These are phyloP conservation scores for Fomitopsis pulvina DNA, from an alignment of 768 basidiomycete species.

Conservation along the genomic window DNA sequence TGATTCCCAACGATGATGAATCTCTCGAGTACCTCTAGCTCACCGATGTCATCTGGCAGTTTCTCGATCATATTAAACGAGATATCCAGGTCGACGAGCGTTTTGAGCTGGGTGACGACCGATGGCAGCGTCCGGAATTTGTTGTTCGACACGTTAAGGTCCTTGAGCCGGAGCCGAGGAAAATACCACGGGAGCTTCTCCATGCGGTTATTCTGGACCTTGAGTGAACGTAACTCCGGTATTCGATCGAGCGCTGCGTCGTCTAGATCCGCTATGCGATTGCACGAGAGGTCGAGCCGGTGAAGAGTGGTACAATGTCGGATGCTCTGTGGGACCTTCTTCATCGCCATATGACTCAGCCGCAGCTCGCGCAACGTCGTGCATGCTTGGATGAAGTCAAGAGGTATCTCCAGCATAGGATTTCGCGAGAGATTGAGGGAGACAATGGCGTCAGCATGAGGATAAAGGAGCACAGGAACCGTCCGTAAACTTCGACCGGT, in stretches of 20 bases:
- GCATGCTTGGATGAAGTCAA: slow-evolving; percentile 93
- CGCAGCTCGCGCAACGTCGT: slow-evolving; percentile 77
- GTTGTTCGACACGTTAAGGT: slow-evolving; percentile 94
- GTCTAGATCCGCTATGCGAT: slow-evolving; percentile 84
- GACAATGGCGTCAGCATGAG: slow-evolving; percentile 76
- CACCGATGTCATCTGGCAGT: slow-evolving; percentile 75
- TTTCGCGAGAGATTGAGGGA: slow-evolving; percentile 88
- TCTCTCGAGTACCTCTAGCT: slow-evolving; percentile 58
- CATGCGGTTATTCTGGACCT: slow-evolving; percentile 87
- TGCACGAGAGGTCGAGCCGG: slow-evolving; percentile 84
- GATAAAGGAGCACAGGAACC: slow-evolving; percentile 82
- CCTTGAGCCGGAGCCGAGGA: slow-evolving; percentile 64
- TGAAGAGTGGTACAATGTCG: slow-evolving; percentile 67
- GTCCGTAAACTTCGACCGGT: slow-evolving; percentile 75
- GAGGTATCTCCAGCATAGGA: slow-evolving; percentile 92
- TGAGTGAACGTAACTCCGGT: slow-evolving; percentile 57
- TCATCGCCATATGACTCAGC: slow-evolving; percentile 89
- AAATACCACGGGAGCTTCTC: slow-evolving; percentile 85
- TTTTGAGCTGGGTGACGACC: slow-evolving; percentile 65
- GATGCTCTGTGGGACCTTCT: slow-evolving; percentile 82
- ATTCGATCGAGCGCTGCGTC: slow-evolving; percentile 80
- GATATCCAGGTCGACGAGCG: slow-evolving; percentile 81
- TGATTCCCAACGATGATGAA: slow-evolving; percentile 85
- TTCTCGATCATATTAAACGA: slow-evolving; percentile 89
- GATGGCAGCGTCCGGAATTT: slow-evolving; percentile 73